Conservation (phyloP, 805 yeast genomes). For the Tetrapisispora pingtungensis region DNA sequence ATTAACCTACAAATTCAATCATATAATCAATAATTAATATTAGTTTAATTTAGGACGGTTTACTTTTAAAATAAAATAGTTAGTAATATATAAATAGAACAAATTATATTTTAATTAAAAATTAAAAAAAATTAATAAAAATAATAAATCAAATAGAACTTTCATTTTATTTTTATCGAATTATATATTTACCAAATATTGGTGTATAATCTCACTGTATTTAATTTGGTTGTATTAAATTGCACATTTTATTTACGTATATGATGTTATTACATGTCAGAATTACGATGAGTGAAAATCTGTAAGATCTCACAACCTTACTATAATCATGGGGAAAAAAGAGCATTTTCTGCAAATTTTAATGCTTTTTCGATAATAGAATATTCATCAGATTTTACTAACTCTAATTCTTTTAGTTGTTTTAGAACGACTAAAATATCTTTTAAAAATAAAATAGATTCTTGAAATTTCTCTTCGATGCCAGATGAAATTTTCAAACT, state of each 20-base stretch:
- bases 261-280: background rate
- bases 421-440: slow-evolving; percentile 13
- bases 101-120: background rate
- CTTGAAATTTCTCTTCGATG: slow-evolving; percentile 21
- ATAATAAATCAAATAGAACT: too few relatives aligned
- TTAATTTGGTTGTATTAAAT: background rate
- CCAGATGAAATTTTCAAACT: slow-evolving; percentile 23
- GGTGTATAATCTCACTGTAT: too few relatives aligned
- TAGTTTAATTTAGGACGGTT: background rate
- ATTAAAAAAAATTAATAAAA: background rate
- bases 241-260: background rate
- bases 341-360: slow-evolving; percentile 13
- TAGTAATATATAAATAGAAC: background rate
- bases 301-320: background rate
- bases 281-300: background rate
- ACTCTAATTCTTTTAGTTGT: slow-evolving; percentile 11
- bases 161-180: too few relatives aligned
- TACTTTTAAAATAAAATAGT: background rate
- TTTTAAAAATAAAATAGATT: slow-evolving; percentile 15
- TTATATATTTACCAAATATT: too few relatives aligned
- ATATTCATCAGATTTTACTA: slow-evolving; percentile 17
- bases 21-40: background rate
- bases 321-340: slow-evolving; percentile 1
- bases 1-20: slow-evolving; percentile 3
- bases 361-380: slow-evolving; percentile 17